Percentiles rank a stretch among this genome's conserved stretches.
Conservation (phyloP, 1,284 basidiomycete species). For the Cutaneotrichosporon spelunceum region DNA sequence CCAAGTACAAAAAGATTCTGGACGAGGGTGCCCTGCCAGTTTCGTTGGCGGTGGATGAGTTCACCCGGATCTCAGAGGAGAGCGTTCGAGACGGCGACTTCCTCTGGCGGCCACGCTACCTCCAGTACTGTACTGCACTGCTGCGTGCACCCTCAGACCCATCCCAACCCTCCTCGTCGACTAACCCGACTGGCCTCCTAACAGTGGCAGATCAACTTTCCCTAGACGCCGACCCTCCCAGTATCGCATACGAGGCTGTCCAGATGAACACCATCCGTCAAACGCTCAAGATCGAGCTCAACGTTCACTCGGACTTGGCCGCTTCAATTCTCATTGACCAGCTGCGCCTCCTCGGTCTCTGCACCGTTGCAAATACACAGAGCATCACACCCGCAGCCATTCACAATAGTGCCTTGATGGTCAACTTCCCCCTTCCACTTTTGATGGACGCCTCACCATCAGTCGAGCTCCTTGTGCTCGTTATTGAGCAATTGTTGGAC, state of each 20-base stretch:
- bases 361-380: constrained; percentile 48
- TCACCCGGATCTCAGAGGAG: constrained; percentile 19
- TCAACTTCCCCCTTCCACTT: constrained; percentile 62
- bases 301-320: constrained; percentile 58
- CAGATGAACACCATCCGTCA: constrained; percentile 61
- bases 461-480: constrained; percentile 66
- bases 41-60: constrained; percentile 33
- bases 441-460: constrained; percentile 66
- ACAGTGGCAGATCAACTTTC: constrained; percentile 5
- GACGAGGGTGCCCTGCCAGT: constrained; percentile 14
- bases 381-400: neutral
- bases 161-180: neutral
- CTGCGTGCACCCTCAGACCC: constrained; percentile 31
- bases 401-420: neutral
- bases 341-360: constrained; percentile 62
- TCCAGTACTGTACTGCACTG: constrained; percentile 55
- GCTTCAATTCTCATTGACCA: constrained; percentile 61
- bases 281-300: constrained; percentile 62
- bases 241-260: constrained; percentile 60
- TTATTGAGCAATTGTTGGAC: constrained; percentile 66
- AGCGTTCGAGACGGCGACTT: constrained; percentile 47
- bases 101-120: constrained; percentile 64
- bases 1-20: constrained; percentile 58
- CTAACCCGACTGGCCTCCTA: constrained; percentile 14
- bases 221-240: constrained; percentile 26